phyloP scores from a whole-genome alignment of 345 rosid genomes.

The Hirschfeldia incana region DNA sequence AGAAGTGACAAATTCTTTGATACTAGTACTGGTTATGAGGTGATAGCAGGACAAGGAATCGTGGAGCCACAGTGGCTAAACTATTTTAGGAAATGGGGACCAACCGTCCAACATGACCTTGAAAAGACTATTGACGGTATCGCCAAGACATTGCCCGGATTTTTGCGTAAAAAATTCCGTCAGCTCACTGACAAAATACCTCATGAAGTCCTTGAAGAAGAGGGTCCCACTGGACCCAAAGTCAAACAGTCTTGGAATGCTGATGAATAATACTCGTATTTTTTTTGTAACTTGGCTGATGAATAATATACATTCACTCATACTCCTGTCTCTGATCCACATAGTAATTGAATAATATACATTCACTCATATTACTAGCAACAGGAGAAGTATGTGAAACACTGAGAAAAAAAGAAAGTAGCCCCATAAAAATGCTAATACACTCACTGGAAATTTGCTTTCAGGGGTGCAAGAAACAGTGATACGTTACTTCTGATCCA shows the following conservation, averaged over 20 bases:
- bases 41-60: slow-evolving; percentile 40
- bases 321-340: background rate
- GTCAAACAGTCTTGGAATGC: slow-evolving; percentile 54
- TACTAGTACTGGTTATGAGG: slow-evolving; percentile 43
- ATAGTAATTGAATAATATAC: background rate
- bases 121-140: slow-evolving; percentile 41
- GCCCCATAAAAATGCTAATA: background rate
- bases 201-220: slow-evolving; percentile 54
- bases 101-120: slow-evolving; percentile 47
- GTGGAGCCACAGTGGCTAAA: slow-evolving; percentile 64
- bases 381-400: background rate
- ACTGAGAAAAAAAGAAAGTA: background rate
- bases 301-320: background rate
- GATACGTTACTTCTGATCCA: background rate
- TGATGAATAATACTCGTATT: background rate
- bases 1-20: slow-evolving; percentile 56
- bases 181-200: slow-evolving; percentile 53
- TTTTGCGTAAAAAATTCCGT: slow-evolving; percentile 45
- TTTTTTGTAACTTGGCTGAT: background rate
- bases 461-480: background rate
- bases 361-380: too few relatives aligned
- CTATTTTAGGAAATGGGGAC: slow-evolving; percentile 78
- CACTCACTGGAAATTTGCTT: background rate
- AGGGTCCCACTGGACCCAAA: slow-evolving; percentile 84
- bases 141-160: slow-evolving; percentile 48